These are phyloP conservation scores for Annulohypoxylon moriforme DNA, from an alignment of 495 filamentous ascomycete species.

Conservation along the genomic window DNA sequence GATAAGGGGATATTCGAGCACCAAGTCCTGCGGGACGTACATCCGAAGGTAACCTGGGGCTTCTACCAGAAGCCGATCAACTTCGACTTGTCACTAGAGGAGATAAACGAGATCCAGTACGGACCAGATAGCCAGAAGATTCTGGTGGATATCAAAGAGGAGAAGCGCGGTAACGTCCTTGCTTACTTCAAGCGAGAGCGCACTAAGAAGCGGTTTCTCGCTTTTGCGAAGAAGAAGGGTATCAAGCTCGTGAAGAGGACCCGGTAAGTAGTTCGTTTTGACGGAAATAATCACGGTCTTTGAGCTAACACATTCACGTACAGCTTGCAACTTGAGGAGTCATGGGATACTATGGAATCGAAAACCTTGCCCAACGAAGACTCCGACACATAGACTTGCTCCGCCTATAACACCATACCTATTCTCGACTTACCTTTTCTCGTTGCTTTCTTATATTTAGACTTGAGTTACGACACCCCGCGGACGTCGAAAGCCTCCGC, in stretches of 20 bases:
- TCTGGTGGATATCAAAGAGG: constrained; percentile 45
- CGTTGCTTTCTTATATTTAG: constrained; percentile 7
- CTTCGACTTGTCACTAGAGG: constrained; percentile 54
- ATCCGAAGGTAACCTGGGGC: constrained; percentile 55
- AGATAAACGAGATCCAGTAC: constrained; percentile 54
- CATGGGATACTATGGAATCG: constrained; percentile 44
- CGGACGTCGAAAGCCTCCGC: not conserved
- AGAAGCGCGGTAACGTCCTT: constrained; percentile 51
- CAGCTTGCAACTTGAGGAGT: constrained; percentile 38
- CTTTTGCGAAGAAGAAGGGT: constrained; percentile 53
- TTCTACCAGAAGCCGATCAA: constrained; percentile 59
- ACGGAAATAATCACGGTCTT: not conserved
- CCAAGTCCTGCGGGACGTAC: constrained; percentile 57
- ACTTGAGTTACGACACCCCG: not conserved
- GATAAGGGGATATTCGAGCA: constrained; percentile 57
- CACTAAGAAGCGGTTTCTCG: constrained; percentile 59
- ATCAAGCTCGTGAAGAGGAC: constrained; percentile 51
- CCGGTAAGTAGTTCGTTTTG: constrained; percentile 41
- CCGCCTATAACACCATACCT: not conserved
- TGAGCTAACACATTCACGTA: constrained; percentile 18
- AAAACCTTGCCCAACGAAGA: constrained; percentile 38
- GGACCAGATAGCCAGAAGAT: constrained; percentile 49
- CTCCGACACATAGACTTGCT: constrained; percentile 22
- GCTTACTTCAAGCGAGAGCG: constrained; percentile 58
- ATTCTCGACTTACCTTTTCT: not conserved